phyloP scores from a whole-genome alignment of 352 stramenopile species.

The Phytophthora macrochlamydospora region DNA sequence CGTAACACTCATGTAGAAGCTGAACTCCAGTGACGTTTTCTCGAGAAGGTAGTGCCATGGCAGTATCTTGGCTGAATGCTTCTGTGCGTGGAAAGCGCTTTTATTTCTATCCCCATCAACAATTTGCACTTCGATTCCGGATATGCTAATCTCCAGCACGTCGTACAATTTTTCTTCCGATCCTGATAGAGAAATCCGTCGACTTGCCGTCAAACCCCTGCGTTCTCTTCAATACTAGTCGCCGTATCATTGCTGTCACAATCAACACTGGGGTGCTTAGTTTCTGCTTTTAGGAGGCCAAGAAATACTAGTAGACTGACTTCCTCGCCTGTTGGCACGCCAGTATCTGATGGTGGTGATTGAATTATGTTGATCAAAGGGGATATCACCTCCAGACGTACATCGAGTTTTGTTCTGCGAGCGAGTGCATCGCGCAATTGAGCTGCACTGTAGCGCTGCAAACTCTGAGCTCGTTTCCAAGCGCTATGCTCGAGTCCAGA shows the following conservation, averaged over 20 bases:
- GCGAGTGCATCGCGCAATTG: constrained; percentile 75
- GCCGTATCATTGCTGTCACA: constrained; percentile 15
- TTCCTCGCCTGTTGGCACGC: constrained; percentile 25
- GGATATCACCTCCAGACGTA: constrained; percentile 82
- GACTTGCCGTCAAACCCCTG: constrained; percentile 10
- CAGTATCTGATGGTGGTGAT: constrained; percentile 33
- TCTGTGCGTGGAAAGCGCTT: constrained; percentile 23
- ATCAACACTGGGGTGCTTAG: constrained; percentile 41
- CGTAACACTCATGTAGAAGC: constrained; percentile 79
- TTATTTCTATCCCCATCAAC: constrained; percentile 34
- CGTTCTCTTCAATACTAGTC: constrained; percentile 7
- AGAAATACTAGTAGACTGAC: constrained; percentile 76
- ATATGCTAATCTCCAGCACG: constrained; percentile 77
- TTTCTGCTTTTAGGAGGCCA: constrained; percentile 73
- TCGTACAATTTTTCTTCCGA: constrained; percentile 72
- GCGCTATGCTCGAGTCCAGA: constrained; percentile 72
- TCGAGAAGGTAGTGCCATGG: constrained; percentile 69
- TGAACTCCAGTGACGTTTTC: constrained; percentile 76
- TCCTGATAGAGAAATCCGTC: constrained; percentile 21
- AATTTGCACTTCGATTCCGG: constrained; percentile 78
- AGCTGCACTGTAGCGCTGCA: constrained; percentile 78
- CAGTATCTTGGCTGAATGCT: constrained; percentile 24
- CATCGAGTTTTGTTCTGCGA: constrained; percentile 70
- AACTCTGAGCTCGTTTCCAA: constrained; percentile 72
- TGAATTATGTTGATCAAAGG: constrained; percentile 79